Evolutionary conservation across 1,284 basidiomycete genomes (phyloP), one percentile per base, ranked within the genome.

Genomic region (Marasmius fiardii): DNA sequence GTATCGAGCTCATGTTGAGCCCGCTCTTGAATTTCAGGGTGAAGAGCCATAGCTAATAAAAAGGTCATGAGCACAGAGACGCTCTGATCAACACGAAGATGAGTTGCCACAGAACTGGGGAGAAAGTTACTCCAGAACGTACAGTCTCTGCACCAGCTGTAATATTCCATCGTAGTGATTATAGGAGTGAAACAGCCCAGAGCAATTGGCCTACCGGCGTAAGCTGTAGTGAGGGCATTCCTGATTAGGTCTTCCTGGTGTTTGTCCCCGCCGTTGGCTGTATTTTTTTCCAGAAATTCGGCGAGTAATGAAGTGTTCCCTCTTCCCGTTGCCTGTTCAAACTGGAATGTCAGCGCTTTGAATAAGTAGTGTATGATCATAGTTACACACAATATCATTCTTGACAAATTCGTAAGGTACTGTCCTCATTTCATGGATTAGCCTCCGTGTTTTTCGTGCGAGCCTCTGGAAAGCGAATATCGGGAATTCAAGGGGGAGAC

Each of bases 401-500:
- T 31, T 33, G 24, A 31, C 47, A 14, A 33, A 18, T 12, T n/a
- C 14, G 44, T 34, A 37, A 43, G 28, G 35, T 44, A 21, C 41
- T 35, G 34, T 44, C 45, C 16, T 21, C 43, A 24, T 23, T 4
- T 18, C 31, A 18, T 31, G 23, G 26, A 5, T 20, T 39, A 24
- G 39, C 5, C 37, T 45, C 33, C 11, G 35, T 20, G n/a, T 49
- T 28, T 21, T 10, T n/a, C 14, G 24, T 14, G 53, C 53, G 34
- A 47, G 21, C 24, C 21, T 20, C 39, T 55, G 43, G 35, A 58
- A 58, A 3, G 34, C 53, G n/a, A 44, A 54, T 5, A 50, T 51
- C 10, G 52, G 59, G 12, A 54, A 48, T 53, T 51, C 55, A 8
- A 26, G 28, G 14, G 57, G 57, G 8, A 34, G 67, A 48, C 64